Evolutionary conservation across 2,329 filamentous ascomycete genomes (phyloP), one percentile per base, ranked within the genome.

Genomic region (Aspergillus latus): DNA sequence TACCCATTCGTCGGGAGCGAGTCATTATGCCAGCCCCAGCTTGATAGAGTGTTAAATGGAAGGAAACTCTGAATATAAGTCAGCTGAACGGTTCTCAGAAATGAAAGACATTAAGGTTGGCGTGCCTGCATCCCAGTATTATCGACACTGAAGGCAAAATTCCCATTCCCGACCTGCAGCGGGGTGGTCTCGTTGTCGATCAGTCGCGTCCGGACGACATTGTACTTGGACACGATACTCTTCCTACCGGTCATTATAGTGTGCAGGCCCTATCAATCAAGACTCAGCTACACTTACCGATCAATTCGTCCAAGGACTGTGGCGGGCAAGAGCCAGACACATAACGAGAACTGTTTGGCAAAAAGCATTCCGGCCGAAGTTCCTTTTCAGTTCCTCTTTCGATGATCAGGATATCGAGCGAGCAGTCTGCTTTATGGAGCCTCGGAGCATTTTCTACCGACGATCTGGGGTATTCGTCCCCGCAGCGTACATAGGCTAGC

Each of bases 11-110:
- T 49, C 7, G 57, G 59, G 2, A 58, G 40, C 3, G 57, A 59
- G n/a, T 59, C 59, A 26, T 61, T 60, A 21, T 61, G 59, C 59
- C 59, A 61, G 5, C 51, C 59, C 59, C 59, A 60, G 29, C 59
- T 61, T 4, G 57, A 60, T 2, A 61, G 21, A 1, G 57, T 61
- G 13, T 61, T 61, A 46, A 61, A 61, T 5, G 59, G 59, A 2
- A 60, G 55, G 21, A 61, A 60, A 2, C 50, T 46, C 44, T 45
- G 5, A 11, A 16, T 15, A 21, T 5, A 2, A 4, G 26, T 57
- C 11, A 54, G 8, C 43, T 4, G n/a, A 34, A 11, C 30, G 10
- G 6, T 11, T 8, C 6, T 34, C 30, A 34, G 30, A 7, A 11
- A 7, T 11, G 30, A 39, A 10, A 9, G 11, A 29, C 3, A 9